Conservation (phyloP, 192 early-diverging fungal species). For the Kappamyces sp. region DNA sequence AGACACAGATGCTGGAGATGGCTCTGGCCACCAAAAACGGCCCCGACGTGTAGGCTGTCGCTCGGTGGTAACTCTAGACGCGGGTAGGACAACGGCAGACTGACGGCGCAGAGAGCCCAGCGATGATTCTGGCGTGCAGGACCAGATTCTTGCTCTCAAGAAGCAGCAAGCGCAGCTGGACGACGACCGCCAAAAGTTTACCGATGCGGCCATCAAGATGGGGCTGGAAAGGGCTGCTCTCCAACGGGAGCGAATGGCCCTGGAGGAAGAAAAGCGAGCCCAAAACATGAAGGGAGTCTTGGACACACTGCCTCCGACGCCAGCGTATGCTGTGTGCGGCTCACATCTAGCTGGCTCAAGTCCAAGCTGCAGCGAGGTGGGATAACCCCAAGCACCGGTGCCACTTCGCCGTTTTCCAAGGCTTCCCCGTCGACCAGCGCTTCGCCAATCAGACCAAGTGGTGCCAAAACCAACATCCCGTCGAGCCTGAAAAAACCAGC, state of each 20-base stretch:
- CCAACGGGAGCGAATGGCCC: slow-evolving; percentile 14
- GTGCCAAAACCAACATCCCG: too few species aligned
- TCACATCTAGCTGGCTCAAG: background rate
- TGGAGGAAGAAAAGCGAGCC: slow-evolving; percentile 3
- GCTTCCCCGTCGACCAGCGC: too few species aligned
- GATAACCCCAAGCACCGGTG: background rate
- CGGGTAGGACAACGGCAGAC: background rate
- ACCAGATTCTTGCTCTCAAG: slow-evolving; percentile 38
- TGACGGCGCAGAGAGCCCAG: background rate
- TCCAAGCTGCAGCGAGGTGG: background rate
- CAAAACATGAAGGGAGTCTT: slow-evolving; percentile 10
- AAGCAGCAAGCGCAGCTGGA: slow-evolving; percentile 50
- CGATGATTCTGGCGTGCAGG: slow-evolving; percentile 28
- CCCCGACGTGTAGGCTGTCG: background rate
- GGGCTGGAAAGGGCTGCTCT: slow-evolving; percentile 57
- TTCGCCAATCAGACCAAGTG: too few species aligned
- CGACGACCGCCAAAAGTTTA: slow-evolving; percentile 59
- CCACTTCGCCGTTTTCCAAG: background rate
- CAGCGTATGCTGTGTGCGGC: slow-evolving; percentile 8
- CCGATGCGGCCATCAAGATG: slow-evolving; percentile 64
- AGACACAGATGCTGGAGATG: background rate
- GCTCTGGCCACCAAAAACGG: slow-evolving; percentile 1
- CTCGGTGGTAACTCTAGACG: background rate
- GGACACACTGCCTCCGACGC: slow-evolving; percentile 16
- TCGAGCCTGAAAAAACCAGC: too few species aligned